Evolutionary conservation across 352 stramenopile genomes (phyloP).

Genomic region (Phytophthora constricta): DNA sequence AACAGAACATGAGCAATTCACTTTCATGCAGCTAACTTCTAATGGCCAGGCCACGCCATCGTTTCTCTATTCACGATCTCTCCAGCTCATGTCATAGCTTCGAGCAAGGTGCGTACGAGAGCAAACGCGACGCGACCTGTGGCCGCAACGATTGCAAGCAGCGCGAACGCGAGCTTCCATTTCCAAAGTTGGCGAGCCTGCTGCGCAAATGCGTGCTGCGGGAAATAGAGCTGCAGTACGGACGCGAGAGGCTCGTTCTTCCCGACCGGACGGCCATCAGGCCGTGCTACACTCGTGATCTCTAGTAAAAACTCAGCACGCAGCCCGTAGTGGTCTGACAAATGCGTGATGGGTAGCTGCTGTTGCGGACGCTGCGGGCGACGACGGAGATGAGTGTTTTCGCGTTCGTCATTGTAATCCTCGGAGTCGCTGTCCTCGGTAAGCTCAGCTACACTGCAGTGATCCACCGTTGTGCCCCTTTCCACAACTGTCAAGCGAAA

Average conservation of each 20-base stretch:
- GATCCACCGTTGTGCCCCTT: slow-evolving; percentile 59
- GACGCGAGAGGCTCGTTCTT: slow-evolving; percentile 50
- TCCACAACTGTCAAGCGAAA: slow-evolving; percentile 55
- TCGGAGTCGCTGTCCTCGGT: slow-evolving; percentile 28
- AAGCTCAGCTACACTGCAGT: slow-evolving; percentile 54
- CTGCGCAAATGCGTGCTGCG: slow-evolving; percentile 65
- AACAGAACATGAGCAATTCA: too few relatives aligned
- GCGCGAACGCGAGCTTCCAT: slow-evolving; percentile 61
- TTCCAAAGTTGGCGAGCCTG: slow-evolving; percentile 63
- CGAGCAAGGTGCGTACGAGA: slow-evolving; percentile 24
- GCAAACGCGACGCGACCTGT: slow-evolving; percentile 29
- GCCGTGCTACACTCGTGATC: slow-evolving; percentile 43
- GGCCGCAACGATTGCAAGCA: slow-evolving; percentile 47
- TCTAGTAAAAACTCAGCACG: slow-evolving; percentile 61
- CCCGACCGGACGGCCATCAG: slow-evolving; percentile 44
- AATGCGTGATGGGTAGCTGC: slow-evolving; percentile 70
- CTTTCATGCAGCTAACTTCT: too few relatives aligned
- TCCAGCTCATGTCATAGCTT: slow-evolving; percentile 4
- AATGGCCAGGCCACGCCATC: too few relatives aligned
- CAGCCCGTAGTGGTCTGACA: slow-evolving; percentile 85
- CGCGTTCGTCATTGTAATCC: slow-evolving; percentile 16
- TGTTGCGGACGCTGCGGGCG: slow-evolving; percentile 9
- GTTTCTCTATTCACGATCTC: slow-evolving; percentile 11
- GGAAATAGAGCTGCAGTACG: slow-evolving; percentile 75
- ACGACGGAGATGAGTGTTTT: slow-evolving; percentile 17